A percentile compares a stretch with the other conserved stretches of the same genome.
Conservation (phyloP, 106 monocot species). For the Ottelia alismoides region DNA sequence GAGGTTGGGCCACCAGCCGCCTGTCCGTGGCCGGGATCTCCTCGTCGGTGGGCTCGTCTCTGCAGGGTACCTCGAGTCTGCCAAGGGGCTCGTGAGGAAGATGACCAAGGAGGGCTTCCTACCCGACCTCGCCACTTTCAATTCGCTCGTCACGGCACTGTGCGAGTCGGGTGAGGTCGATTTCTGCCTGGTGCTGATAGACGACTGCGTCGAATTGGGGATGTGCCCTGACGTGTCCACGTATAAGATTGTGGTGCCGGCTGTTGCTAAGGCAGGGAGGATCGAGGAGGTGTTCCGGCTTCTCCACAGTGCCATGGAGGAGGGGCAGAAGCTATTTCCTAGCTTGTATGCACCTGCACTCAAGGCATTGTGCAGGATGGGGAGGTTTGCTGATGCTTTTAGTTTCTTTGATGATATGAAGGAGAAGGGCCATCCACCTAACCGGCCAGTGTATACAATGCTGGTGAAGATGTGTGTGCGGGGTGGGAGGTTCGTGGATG, state of each 20-base stretch:
- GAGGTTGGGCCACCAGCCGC: conserved; percentile 45
- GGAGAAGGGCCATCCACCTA: conserved; percentile 57
- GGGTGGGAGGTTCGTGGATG: conserved; percentile 78
- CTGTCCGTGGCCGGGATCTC: conserved; percentile 73
- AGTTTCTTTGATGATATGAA: conserved; percentile 80
- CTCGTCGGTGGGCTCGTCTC: conserved; percentile 74
- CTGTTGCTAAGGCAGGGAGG: conserved; percentile 49
- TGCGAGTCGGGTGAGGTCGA: conserved; percentile 47
- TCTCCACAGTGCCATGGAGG: conserved; percentile 45
- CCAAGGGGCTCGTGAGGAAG: conserved; percentile 52
- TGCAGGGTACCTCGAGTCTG: conserved; percentile 79
- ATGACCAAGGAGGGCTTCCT: conserved; percentile 87
- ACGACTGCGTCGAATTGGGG: conserved; percentile 46
- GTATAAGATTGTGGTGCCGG: conserved; percentile 76
- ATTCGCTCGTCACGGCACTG: conserved; percentile 61
- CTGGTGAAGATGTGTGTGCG: conserved; percentile 86
- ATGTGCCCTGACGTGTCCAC: conserved; percentile 66
- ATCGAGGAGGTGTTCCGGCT: conserved; percentile 73
- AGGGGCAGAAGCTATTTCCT: conserved; percentile 74
- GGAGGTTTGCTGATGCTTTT: conserved; percentile 74
- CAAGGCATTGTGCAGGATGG: conserved; percentile 71
- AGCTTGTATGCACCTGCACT: conserved; percentile 76
- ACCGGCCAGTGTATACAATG: conserved; percentile 94
- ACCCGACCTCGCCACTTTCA: conserved; percentile 75
- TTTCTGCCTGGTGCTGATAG: conserved; percentile 43